Evolutionary conservation across 371 early-diverging fungal genomes (phyloP).

Genomic region (Quaeritorhiza haematococci): DNA sequence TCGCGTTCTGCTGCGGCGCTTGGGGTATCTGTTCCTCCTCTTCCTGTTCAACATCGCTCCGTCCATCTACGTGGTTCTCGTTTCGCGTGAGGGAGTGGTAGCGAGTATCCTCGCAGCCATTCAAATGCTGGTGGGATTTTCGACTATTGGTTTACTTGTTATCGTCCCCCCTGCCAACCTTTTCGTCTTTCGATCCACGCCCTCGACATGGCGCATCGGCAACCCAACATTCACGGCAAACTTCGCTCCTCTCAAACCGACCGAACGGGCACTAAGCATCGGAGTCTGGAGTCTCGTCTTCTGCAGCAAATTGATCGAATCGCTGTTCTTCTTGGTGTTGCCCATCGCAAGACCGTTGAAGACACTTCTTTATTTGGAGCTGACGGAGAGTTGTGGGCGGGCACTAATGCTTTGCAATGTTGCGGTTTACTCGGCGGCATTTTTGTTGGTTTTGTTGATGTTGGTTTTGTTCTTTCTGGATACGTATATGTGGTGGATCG

Average conservation of each 20-base stretch:
- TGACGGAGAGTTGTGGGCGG: slow-evolving; percentile 16
- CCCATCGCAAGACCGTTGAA: slow-evolving; percentile 76
- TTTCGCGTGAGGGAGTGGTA: background rate
- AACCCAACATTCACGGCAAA: slow-evolving; percentile 72
- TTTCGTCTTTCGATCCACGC: background rate
- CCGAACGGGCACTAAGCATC: slow-evolving; percentile 73
- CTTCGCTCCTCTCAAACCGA: slow-evolving; percentile 66
- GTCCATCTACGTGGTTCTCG: background rate
- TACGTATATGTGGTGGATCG: slow-evolving; percentile 86
- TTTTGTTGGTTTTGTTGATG: slow-evolving; percentile 41
- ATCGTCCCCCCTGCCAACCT: slow-evolving; percentile 7
- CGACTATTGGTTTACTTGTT: background rate
- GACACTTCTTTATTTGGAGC: slow-evolving; percentile 54
- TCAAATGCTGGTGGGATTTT: slow-evolving; percentile 4
- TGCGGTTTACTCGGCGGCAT: slow-evolving; percentile 13
- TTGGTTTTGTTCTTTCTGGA: slow-evolving; percentile 81
- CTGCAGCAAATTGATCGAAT: slow-evolving; percentile 66
- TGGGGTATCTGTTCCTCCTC: slow-evolving; percentile 44
- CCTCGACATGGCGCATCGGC: slow-evolving; percentile 34
- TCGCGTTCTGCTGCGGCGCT: slow-evolving; percentile 54
- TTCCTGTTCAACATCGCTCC: slow-evolving; percentile 11
- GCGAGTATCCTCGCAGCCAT: background rate
- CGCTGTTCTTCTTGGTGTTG: slow-evolving; percentile 75
- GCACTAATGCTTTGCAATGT: slow-evolving; percentile 16
- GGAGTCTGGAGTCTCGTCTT: slow-evolving; percentile 74